Base-by-base conservation (phyloP, 176 grass and related monocot species). In the Juncus inflexus region DNA sequence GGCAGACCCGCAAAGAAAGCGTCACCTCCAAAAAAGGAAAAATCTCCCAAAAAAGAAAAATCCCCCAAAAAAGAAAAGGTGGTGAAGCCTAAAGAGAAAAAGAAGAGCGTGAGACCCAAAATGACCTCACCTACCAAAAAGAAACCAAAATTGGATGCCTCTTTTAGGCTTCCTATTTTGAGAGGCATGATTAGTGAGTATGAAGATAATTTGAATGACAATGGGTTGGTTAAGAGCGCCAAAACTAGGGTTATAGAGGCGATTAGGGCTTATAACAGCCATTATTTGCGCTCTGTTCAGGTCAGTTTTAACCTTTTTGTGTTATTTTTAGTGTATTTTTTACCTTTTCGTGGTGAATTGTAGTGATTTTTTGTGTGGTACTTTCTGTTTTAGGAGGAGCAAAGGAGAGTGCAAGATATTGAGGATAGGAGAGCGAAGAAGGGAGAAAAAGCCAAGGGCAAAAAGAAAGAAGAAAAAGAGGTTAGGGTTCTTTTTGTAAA, bases 251-350 rank as follows among this genome's bases (percentile, higher is more conserved):
- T 85, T 71, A 92, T 81, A 74, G 74, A 96, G 66, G 85, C 87
- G 0, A 14, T 96, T 4, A 70, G 84, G 63, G 87, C 79, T 9
- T 96, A 91, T 62, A 88, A 69, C 42, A 86, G 81, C 19, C 78
- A 91, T 37, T 96, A 96, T 53, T 79, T 96, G 3, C 84, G 90
- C 12, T 78, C 85, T 64, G 77, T 96, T 5, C 84, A 90, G 87
- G 91, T 90, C 67, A 14, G 16, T 3, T 15, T 40, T 52, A 35
- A 28, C 9, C 5, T 42, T 7, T 12, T 62, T 14, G 7, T 1
- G 28, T 40, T 14, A 60, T 63, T 47, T 15, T 61, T 47, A 37
- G 42, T 39, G 40, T 50, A 14, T 40, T 64, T n/a, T 12, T 42
- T 7, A 9, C 9, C 4, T 42, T 9, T 40, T 35, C 3, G 0